Conservation (phyloP, 164 flowering plant genomes). For the Sextonia rubra region DNA sequence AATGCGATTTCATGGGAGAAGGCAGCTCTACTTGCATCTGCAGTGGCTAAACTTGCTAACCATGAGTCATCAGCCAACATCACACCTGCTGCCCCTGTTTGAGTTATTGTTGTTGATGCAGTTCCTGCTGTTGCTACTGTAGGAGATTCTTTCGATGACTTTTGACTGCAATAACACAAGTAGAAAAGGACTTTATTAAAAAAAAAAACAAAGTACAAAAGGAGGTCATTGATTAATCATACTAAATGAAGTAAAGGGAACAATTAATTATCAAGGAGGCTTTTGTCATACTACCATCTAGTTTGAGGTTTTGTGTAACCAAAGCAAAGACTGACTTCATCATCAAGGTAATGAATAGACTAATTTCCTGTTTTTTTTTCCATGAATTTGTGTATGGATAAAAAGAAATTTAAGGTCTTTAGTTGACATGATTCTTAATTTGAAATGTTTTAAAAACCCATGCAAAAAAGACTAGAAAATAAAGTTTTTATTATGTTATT, state of each 20-base stretch:
- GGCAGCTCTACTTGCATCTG: constrained; percentile 22
- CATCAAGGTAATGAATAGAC: no score
- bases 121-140: constrained; percentile 10
- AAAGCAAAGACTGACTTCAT: no score
- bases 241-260: background rate
- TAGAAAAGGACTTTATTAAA: background rate
- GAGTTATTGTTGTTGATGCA: constrained; percentile 10
- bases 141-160: constrained; percentile 36
- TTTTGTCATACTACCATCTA: background rate
- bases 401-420: no score
- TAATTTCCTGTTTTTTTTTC: no score
- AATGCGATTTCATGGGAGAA: constrained; percentile 14
- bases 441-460: no score
- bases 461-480: no score
- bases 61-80: constrained; percentile 22
- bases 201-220: no score
- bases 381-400: no score
- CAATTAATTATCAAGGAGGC: background rate
- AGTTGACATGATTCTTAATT: no score
- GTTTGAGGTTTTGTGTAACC: no score
- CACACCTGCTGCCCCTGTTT: constrained; percentile 11
- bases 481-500: no score
- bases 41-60: constrained; percentile 33
- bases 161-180: constrained; percentile 28
- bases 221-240: background rate